Base-by-base conservation (phyloP, 2,329 filamentous ascomycete species). In the Alternaria brassicae region DNA sequence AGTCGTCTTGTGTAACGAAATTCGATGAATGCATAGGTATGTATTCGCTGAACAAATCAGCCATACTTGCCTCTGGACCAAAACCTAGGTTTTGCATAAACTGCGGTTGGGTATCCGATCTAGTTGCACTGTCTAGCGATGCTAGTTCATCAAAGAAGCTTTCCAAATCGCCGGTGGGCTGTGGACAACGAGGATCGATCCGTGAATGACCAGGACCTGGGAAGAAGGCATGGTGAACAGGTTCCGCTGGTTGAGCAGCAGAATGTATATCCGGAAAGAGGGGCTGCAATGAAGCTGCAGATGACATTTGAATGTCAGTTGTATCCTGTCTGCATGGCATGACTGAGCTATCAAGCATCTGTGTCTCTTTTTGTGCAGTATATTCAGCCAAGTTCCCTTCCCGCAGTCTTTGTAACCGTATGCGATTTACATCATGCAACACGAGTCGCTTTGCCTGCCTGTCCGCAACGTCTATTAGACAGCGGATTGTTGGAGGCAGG, bases 31-130 rank as follows among this genome's bases (percentile, higher is more conserved):
- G 69, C 27, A 78, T 57, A 12, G 79, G 76, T 63, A 80, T 77
- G 19, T 77, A 78, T 27, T 79, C 77, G 58, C 80, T 78, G 56
- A 81, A 81, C 30, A 86, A 81, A 63, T 87, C 85, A 0, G 82
- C 81, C 49, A 89, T 78, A 57, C 87, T 86, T 32, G 85, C 83
- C 25, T 87, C 87, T 0, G 87, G 87, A 1, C 84, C 86, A 70
- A 89, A 88, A 0, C 88, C 88, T 19, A 90, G 78, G 65, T 89
- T 89, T 42, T 86, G 82, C 86, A 89, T 88, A 67, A 89, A 89
- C 62, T 88, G 85, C 2, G 85, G 81, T 62, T 88, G 86, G 12
- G 82, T 81, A 25, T 85, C 84, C 42, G 85, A 76, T 34, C 79
- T 77, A 53, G 85, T 82, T 21, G 80, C 81, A 3, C 81, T 83